A percentile compares a stretch with the other conserved stretches of the same genome.
These are phyloP conservation scores for Aspergillus affinis DNA, from an alignment of 495 filamentous ascomycete genomes.

Conservation along the genomic window DNA sequence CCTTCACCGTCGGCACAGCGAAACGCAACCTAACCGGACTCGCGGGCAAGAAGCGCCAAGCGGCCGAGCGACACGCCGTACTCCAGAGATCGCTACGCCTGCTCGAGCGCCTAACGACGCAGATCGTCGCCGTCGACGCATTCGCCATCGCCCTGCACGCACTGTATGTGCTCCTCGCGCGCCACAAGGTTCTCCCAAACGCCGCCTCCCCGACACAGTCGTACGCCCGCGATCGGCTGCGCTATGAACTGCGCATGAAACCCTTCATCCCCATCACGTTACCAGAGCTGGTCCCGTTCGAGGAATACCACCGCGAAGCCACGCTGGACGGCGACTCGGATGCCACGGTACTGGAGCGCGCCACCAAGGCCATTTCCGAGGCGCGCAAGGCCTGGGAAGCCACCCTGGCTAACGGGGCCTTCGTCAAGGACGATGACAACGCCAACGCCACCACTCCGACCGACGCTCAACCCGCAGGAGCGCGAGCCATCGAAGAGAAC, in stretches of 20 bases:
- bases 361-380: slow-evolving; percentile 55
- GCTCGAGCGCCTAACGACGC: slow-evolving; percentile 60
- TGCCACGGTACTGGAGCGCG: slow-evolving; percentile 54
- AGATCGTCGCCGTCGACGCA: slow-evolving; percentile 66
- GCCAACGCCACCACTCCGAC: too few relatives aligned
- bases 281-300: slow-evolving; percentile 68
- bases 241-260: slow-evolving; percentile 90
- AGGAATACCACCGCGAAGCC: slow-evolving; percentile 52
- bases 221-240: slow-evolving; percentile 66
- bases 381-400: slow-evolving; percentile 67
- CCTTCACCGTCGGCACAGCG: slow-evolving; percentile 48
- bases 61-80: slow-evolving; percentile 28
- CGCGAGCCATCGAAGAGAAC: slow-evolving; percentile 53
- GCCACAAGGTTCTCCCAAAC: slow-evolving; percentile 55
- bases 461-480: slow-evolving; percentile 31
- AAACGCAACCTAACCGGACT: slow-evolving; percentile 30
- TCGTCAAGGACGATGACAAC: slow-evolving; percentile 27
- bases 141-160: slow-evolving; percentile 67
- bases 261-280: slow-evolving; percentile 71
- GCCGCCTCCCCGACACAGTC: slow-evolving; percentile 58
- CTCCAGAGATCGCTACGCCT: slow-evolving; percentile 57
- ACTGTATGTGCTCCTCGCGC: slow-evolving; percentile 65
- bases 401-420: slow-evolving; percentile 45
- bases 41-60: slow-evolving; percentile 33
- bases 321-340: slow-evolving; percentile 43